These are phyloP conservation scores for Evernia prunastri DNA, from an alignment of 495 filamentous ascomycete genomes.

Conservation along the genomic window DNA sequence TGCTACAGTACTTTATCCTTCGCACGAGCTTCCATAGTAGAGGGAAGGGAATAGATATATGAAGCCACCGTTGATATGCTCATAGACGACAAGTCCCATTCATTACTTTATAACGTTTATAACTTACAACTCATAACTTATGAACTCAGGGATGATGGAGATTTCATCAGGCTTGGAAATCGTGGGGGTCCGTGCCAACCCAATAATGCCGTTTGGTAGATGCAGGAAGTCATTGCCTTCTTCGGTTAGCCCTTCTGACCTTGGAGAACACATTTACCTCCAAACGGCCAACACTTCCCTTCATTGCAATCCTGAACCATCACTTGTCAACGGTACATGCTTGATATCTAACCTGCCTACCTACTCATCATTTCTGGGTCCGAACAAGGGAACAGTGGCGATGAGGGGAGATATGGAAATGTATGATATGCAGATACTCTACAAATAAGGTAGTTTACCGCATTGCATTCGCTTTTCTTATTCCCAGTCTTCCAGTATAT, in stretches of 20 bases:
- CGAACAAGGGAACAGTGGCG: not conserved
- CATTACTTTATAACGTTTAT: too few relatives aligned
- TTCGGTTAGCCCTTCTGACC: slow-evolving; percentile 8
- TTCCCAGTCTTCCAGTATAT: not conserved
- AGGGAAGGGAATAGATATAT: not conserved
- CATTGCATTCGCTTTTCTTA: not conserved
- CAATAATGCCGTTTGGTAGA: not conserved
- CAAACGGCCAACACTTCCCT: slow-evolving; percentile 17
- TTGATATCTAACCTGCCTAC: slow-evolving; percentile 3
- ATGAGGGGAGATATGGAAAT: not conserved
- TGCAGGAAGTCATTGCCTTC: slow-evolving; percentile 16
- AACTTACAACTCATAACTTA: too few relatives aligned
- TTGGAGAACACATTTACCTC: slow-evolving; percentile 10
- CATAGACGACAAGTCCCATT: too few relatives aligned
- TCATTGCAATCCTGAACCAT: not conserved
- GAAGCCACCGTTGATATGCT: too few relatives aligned
- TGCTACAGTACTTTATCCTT: not conserved
- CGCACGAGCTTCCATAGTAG: not conserved
- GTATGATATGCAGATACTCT: not conserved
- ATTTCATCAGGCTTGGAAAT: not conserved
- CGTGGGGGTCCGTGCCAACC: not conserved
- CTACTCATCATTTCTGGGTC: not conserved
- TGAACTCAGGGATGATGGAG: too few relatives aligned
- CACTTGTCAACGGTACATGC: not conserved
- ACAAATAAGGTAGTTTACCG: not conserved